phyloP scores from a whole-genome alignment of 495 filamentous ascomycete genomes.

The Podospora appendiculata region DNA sequence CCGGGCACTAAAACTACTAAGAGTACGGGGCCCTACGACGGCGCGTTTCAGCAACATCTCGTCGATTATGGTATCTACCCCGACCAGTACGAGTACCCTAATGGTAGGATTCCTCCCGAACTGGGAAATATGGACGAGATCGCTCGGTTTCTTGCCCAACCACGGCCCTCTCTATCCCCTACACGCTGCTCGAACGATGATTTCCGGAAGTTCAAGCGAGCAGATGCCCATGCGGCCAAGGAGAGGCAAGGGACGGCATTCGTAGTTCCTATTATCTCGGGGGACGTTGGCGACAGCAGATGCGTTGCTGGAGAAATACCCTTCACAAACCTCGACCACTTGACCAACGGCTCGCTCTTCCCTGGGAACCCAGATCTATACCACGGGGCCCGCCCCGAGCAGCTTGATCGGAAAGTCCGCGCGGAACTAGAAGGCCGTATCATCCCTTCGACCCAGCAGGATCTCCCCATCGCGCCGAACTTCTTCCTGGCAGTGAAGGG shows the following conservation, averaged over 20 bases:
- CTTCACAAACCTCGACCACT: background rate
- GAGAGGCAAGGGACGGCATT: background rate
- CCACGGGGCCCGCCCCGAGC: background rate
- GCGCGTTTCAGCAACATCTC: background rate
- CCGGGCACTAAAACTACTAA: background rate
- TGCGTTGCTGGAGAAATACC: background rate
- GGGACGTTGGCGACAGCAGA: background rate
- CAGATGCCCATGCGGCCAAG: background rate
- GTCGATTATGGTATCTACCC: background rate
- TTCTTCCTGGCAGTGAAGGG: constrained; percentile 32
- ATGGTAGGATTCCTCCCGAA: too few relatives aligned
- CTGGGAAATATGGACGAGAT: background rate
- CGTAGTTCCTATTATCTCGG: background rate
- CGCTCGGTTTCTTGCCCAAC: background rate
- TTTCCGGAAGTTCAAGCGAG: background rate
- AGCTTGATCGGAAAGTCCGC: background rate
- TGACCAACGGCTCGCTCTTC: background rate
- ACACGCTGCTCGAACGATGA: background rate
- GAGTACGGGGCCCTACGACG: background rate
- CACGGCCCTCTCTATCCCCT: background rate
- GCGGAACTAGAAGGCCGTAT: background rate
- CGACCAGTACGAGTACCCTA: too few relatives aligned
- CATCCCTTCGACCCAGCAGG: background rate
- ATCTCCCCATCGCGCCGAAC: constrained; percentile 32
- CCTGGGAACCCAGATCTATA: background rate